Conservation (phyloP, 345 rosid genomes). For the Salix udensis region DNA sequence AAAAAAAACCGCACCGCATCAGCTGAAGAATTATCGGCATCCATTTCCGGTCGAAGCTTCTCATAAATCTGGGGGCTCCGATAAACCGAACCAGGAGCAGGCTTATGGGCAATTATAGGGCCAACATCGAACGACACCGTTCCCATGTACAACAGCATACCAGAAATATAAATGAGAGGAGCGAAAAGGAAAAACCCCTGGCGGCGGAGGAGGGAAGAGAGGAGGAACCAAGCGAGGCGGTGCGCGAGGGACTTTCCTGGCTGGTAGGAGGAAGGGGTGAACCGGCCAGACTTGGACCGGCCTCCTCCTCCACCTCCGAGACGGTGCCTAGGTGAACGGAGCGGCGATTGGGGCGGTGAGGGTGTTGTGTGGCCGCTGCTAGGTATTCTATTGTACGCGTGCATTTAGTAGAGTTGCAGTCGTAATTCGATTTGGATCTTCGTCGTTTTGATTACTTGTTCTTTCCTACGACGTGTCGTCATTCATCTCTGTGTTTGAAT, state of each 20-base stretch:
- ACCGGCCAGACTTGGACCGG: slow-evolving; percentile 56
- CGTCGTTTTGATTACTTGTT: slow-evolving; percentile 1
- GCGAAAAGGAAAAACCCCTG: slow-evolving; percentile 92
- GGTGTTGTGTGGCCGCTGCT: slow-evolving; percentile 96
- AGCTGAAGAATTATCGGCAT: slow-evolving; percentile 83
- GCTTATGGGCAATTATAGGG: slow-evolving; percentile 54
- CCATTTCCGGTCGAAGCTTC: slow-evolving; percentile 82
- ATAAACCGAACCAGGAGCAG: slow-evolving; percentile 85
- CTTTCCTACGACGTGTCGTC: neutral
- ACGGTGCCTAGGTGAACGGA: slow-evolving; percentile 84
- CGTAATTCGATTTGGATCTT: neutral
- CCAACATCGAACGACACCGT: slow-evolving; percentile 79
- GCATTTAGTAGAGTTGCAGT: slow-evolving; percentile 52
- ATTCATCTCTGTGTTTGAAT: neutral
- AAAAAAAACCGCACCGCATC: slow-evolving; percentile 62
- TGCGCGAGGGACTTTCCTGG: slow-evolving; percentile 54
- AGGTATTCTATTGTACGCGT: slow-evolving; percentile 66
- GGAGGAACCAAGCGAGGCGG: slow-evolving; percentile 75
- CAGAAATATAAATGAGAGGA: slow-evolving; percentile 85
- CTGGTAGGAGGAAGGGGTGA: slow-evolving; percentile 28
- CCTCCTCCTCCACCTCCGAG: slow-evolving; percentile 29
- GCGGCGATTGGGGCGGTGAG: slow-evolving; percentile 91
- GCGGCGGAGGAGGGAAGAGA: slow-evolving; percentile 87
- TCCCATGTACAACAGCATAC: slow-evolving; percentile 95
- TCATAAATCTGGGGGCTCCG: slow-evolving; percentile 86